Evolutionary conservation across 2,329 filamentous ascomycete genomes (phyloP).

Genomic region (Knoxdaviesia capensis): DNA sequence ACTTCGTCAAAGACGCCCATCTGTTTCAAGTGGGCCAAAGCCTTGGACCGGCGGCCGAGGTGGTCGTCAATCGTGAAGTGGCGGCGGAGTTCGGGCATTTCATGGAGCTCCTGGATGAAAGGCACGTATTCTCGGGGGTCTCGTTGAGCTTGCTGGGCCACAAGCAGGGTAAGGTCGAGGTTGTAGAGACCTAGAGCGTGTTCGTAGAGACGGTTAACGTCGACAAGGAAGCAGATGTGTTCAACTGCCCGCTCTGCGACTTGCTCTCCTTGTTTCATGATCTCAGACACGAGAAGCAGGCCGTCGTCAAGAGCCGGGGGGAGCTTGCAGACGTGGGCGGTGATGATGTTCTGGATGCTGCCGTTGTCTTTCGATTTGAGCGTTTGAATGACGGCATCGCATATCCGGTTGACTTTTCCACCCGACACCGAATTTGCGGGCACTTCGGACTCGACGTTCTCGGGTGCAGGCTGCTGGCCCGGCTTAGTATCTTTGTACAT

Average conservation of each 20-base stretch:
- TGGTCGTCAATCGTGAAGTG: conserved; percentile 80
- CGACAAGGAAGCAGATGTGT: conserved; percentile 92
- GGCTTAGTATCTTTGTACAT: conserved; percentile 75
- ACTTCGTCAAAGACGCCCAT: conserved; percentile 61
- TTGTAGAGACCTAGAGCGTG: conserved; percentile 81
- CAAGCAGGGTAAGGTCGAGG: conserved; percentile 69
- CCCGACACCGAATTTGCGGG: conserved; percentile 5
- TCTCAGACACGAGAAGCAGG: conserved; percentile 53
- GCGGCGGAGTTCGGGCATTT: conserved; percentile 47
- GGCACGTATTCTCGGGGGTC: conserved; percentile 91
- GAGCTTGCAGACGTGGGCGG: conserved; percentile 80
- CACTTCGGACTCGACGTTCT: conserved; percentile 2
- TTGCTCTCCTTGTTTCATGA: conserved; percentile 47
- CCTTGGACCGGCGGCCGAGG: conserved; percentile 56
- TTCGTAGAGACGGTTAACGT: conserved; percentile 82
- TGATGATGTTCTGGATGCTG: conserved; percentile 79
- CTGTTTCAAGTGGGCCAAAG: conserved; percentile 54
- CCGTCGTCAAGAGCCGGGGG: conserved; percentile 82
- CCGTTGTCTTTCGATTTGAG: conserved; percentile 25
- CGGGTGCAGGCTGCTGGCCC: conserved; percentile 11
- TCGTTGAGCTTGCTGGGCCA: conserved; percentile 90
- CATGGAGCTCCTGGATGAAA: conserved; percentile 74
- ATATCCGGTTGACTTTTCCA: conserved; percentile 71
- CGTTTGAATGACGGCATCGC: conserved; percentile 58
- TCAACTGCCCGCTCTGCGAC: conserved; percentile 79